phyloP scores from a whole-genome alignment of 2,329 filamentous ascomycete species.

The Aureobasidium lini region DNA sequence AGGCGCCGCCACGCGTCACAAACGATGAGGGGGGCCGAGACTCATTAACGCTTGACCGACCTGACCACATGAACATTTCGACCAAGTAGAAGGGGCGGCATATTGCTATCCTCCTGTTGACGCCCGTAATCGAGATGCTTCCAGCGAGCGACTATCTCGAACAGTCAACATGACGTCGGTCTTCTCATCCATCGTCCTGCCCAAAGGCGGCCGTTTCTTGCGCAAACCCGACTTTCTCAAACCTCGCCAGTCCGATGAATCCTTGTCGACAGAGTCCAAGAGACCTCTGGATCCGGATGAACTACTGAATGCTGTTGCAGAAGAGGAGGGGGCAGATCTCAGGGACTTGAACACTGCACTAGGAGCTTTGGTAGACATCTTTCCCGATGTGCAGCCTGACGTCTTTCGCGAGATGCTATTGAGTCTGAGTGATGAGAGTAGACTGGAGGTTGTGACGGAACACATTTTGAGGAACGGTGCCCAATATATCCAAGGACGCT shows the following conservation, averaged over 20 bases:
- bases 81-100: slow-evolving; percentile 1
- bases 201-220: slow-evolving; percentile 11
- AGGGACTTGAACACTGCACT: slow-evolving; percentile 64
- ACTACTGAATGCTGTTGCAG: not conserved
- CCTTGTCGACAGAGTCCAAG: not conserved
- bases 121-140: not conserved
- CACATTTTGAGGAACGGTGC: slow-evolving; percentile 64
- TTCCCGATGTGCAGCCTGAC: slow-evolving; percentile 73
- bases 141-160: not conserved
- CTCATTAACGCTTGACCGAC: not conserved
- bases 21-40: not conserved
- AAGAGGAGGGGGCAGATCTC: slow-evolving; percentile 53
- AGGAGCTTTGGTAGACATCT: slow-evolving; percentile 60
- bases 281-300: not conserved
- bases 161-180: slow-evolving; percentile 9
- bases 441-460: slow-evolving; percentile 70
- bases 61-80: not conserved
- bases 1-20: not conserved
- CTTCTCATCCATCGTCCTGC: slow-evolving; percentile 12
- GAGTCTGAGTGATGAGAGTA: slow-evolving; percentile 67
- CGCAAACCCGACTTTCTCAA: slow-evolving; percentile 11
- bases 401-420: slow-evolving; percentile 76
- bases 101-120: slow-evolving; percentile 7
- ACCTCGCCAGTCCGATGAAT: not conserved
- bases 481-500: slow-evolving; percentile 63